Base-by-base conservation (phyloP, 2,329 filamentous ascomycete species). In the Fusarium vanettenii region DNA sequence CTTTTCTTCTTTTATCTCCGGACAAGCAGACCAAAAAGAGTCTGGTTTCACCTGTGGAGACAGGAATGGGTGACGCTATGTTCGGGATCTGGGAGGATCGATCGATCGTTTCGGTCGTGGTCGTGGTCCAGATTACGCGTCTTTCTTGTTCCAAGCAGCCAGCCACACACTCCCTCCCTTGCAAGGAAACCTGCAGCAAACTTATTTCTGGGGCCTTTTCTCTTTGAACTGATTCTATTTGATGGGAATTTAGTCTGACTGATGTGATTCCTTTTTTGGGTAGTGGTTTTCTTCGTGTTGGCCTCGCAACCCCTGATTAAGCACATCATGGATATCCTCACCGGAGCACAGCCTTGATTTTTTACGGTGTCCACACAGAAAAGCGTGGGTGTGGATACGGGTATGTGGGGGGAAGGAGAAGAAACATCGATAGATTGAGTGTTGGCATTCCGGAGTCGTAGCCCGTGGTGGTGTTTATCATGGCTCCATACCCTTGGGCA, bases 381-480 rank as follows among this genome's bases (percentile, higher is more conserved):
- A 35, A 64, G 56, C 60, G 50, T 67, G 60, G 41, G 43, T 67
- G 74, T 71, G 75, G 64, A 76, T 56, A 69, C 71, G 68, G 43
- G 71, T 55, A 74, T 72, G 73, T 74, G 73, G 69, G 35, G 64
- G 57, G 66, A 41, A 41, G 27, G 11, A 59, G 31, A 57, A 43
- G 48, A 52, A 56, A 10, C 22, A 50, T 60, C 11, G 39, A 48
- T 48, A 43, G 25, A 22, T 13, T 11, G 33, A 10, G 60, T 22
- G 60, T 63, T 67, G 67, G 59, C 35, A 60, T 64, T 64, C 59
- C 60, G 29, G 61, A 55, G 39, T 43, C 41, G 67, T 59, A 65
- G 73, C 45, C 41, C 35, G 25, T 52, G 35, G 31, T 29, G 50
- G 39, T 66, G 37, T 52, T 60, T 37, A 39, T 66, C 55, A 60